A percentile compares a stretch with the other conserved stretches of the same genome.
phyloP scores from a whole-genome alignment of 306 rosid species.

The Prunus fruticosa region DNA sequence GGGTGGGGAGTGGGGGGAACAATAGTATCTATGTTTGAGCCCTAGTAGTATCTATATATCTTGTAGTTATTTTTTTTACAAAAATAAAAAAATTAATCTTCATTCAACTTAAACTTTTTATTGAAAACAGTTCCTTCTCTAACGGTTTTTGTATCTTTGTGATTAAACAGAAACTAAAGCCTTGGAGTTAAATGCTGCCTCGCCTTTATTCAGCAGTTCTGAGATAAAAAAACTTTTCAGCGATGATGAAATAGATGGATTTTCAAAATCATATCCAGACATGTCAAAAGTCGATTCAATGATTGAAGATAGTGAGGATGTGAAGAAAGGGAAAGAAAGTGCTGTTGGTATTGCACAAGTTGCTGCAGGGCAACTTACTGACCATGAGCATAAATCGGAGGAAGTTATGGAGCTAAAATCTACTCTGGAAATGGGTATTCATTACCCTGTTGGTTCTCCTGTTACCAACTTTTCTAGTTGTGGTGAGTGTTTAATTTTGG shows the following conservation, averaged over 20 bases:
- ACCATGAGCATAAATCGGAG: not conserved
- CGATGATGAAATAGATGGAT: not conserved
- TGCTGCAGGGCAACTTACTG: not conserved
- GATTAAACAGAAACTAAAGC: conserved; percentile 1
- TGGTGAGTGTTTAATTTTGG: not conserved
- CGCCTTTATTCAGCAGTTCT: not conserved
- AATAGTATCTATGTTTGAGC: not conserved
- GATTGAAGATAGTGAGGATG: not conserved
- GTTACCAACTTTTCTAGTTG: not conserved
- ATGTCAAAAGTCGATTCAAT: not conserved
- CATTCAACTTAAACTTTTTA: not conserved
- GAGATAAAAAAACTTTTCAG: not conserved
- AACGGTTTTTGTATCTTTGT: not conserved
- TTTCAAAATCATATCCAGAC: not conserved
- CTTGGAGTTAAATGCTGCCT: not conserved
- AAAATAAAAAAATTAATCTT: not conserved
- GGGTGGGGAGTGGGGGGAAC: not conserved
- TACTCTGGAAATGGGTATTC: not conserved
- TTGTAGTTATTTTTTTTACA: not conserved
- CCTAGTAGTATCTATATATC: not conserved
- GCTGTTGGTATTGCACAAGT: not conserved
- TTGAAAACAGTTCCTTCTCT: not conserved
- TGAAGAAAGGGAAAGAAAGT: not conserved
- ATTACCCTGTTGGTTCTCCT: not conserved
- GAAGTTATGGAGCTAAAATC: not conserved